phyloP scores from a whole-genome alignment of 2,329 filamentous ascomycete genomes.

The Fusarium equiseti region DNA sequence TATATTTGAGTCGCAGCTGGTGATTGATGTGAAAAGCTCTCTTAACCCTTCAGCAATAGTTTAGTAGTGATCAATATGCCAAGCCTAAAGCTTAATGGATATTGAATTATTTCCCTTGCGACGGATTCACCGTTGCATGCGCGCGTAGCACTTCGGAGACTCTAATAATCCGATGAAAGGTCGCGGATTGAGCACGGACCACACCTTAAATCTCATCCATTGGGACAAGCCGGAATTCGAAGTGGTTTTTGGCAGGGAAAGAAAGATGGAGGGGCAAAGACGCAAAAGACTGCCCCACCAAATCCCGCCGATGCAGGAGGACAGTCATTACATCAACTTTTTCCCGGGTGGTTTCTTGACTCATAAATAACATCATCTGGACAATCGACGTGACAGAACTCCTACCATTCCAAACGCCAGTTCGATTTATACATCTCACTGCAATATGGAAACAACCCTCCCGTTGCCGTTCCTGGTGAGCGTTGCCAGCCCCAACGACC shows the following conservation, averaged over 20 bases:
- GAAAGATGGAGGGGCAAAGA: constrained; percentile 47
- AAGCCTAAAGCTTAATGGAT: constrained; percentile 9
- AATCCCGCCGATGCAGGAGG: constrained; percentile 48
- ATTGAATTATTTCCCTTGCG: constrained; percentile 16
- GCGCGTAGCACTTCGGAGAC: constrained; percentile 15
- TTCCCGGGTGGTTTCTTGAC: constrained; percentile 42
- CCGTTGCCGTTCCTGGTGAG: constrained; percentile 73
- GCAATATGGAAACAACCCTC: constrained; percentile 72
- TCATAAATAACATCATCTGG: constrained; percentile 34
- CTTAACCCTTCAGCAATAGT: neutral
- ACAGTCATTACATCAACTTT: constrained; percentile 46
- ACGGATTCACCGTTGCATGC: constrained; percentile 21
- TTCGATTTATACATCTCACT: constrained; percentile 17
- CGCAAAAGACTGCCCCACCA: constrained; percentile 45
- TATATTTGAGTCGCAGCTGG: neutral
- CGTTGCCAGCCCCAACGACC: constrained; percentile 63
- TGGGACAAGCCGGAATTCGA: constrained; percentile 35
- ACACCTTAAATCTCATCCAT: constrained; percentile 51
- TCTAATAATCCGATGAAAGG: constrained; percentile 42
- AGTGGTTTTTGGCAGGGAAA: constrained; percentile 19
- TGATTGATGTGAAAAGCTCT: neutral
- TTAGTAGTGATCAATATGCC: neutral
- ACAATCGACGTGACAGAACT: constrained; percentile 1
- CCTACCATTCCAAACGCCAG: constrained; percentile 8
- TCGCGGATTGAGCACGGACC: constrained; percentile 48